phyloP scores from a whole-genome alignment of 176 grass and related monocot genomes.

The Musa itinerans region DNA sequence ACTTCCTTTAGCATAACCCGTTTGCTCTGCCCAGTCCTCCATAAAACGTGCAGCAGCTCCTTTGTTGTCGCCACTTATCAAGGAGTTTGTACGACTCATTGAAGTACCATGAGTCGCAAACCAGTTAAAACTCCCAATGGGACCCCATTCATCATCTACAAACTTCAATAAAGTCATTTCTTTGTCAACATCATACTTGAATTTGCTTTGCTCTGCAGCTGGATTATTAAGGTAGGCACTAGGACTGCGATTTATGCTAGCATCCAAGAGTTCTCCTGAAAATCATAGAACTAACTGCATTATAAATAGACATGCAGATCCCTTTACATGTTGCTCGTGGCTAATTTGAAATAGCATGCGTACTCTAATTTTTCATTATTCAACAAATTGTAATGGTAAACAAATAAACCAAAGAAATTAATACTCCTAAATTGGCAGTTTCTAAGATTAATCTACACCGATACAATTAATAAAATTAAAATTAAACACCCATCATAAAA shows the following conservation, averaged over 20 bases:
- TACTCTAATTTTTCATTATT: too few relatives aligned
- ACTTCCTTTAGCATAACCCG: slow-evolving; percentile 37
- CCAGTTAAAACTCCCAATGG: slow-evolving; percentile 92
- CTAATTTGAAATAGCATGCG: neutral
- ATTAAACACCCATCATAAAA: neutral
- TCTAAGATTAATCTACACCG: neutral
- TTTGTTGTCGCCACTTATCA: slow-evolving; percentile 98
- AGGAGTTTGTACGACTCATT: slow-evolving; percentile 94
- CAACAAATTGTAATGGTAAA: neutral
- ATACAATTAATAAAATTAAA: neutral
- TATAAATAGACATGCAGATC: neutral
- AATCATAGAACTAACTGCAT: slow-evolving; percentile 24
- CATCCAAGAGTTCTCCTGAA: slow-evolving; percentile 85
- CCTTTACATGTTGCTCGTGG: neutral
- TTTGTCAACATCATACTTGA: slow-evolving; percentile 78
- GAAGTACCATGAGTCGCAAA: slow-evolving; percentile 98
- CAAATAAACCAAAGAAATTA: neutral
- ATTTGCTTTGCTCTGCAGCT: slow-evolving; percentile 51
- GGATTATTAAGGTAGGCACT: slow-evolving; percentile 93
- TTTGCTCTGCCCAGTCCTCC: slow-evolving; percentile 88
- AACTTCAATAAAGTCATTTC: slow-evolving; percentile 95
- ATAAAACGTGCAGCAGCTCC: slow-evolving; percentile 91
- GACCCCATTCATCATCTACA: slow-evolving; percentile 65
- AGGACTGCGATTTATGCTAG: slow-evolving; percentile 92
- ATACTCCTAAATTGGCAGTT: neutral